Evolutionary conservation across 495 filamentous ascomycete genomes (phyloP), one percentile per base, ranked within the genome.

Genomic region (Trichoderma asperelloides): DNA sequence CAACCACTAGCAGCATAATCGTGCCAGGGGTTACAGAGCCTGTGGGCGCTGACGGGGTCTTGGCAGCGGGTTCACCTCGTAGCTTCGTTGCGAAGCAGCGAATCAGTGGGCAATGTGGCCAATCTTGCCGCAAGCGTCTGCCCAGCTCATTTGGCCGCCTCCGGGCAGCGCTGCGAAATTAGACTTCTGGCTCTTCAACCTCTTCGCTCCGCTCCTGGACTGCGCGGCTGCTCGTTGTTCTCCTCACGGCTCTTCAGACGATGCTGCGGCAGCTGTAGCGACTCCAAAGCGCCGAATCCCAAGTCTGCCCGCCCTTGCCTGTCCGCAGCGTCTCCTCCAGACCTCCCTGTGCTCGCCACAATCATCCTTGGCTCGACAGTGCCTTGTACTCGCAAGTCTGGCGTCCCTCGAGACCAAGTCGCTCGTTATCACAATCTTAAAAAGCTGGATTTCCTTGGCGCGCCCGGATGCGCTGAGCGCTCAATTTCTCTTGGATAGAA

Each of bases 1-100:
- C 55, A 60, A 60, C 25, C 55, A 30, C 55, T 60, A 60, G 55
- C 55, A 60, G 55, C 55, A 25, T 27, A 60, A 60, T 60, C 55
- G 11, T 13, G 55, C 16, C 55, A 60, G 55, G 55, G 55, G 55
- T 60, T 30, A 60, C 55, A 60, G 55, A 60, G 27, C 12, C 15
- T 30, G n/a, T 30, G 23, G 55, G 55, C 12, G 33, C 33, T 37
- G 33, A 37, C 33, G 33, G 33, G 25, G 23, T 60, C 55, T 60
- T 27, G 55, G 27, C 27, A 28, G 23, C 9, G 25, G 55, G 21
- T 30, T 60, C 30, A 30, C 23, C 21, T 60, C 25, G 21, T 9
- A 15, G 55, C 55, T 25, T 60, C 25, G 21, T 9, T 27, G 55
- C 55, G 55, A 30, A 12, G n/a, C 27, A 21, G 55, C 27, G 55